Evolutionary conservation across 768 basidiomycete species (phyloP).

Genomic region (Hericium erinaceus): DNA sequence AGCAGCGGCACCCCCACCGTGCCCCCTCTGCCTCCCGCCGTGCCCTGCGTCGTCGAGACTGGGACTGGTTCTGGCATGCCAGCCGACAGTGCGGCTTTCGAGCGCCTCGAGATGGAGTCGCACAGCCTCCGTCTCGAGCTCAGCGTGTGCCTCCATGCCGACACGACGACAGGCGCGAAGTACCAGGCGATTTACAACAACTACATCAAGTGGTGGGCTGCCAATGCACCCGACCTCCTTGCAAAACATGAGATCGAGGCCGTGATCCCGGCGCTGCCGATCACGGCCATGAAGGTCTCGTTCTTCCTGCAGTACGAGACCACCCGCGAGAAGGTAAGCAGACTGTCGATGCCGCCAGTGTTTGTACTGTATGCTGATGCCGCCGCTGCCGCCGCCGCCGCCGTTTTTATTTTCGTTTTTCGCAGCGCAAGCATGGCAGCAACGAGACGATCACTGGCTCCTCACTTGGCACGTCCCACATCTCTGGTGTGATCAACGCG

Average conservation of each 20-base stretch:
- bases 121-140: neutral
- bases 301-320: neutral
- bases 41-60: too few relatives aligned
- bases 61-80: too few relatives aligned
- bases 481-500: neutral
- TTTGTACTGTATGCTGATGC: too few relatives aligned
- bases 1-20: too few relatives aligned
- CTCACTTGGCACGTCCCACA: neutral
- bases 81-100: too few relatives aligned
- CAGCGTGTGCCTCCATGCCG: neutral
- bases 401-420: too few relatives aligned
- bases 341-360: too few relatives aligned
- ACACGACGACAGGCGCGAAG: neutral
- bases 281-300: neutral
- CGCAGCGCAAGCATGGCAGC: too few relatives aligned
- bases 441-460: neutral
- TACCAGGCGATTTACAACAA: neutral
- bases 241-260: neutral
- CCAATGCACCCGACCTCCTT: neutral
- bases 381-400: too few relatives aligned
- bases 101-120: neutral
- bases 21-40: too few relatives aligned
- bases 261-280: neutral
- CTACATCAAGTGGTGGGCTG: neutral
- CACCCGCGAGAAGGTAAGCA: neutral